Base-by-base conservation (phyloP, 495 filamentous ascomycete species). In the Delitschia confertaspora region DNA sequence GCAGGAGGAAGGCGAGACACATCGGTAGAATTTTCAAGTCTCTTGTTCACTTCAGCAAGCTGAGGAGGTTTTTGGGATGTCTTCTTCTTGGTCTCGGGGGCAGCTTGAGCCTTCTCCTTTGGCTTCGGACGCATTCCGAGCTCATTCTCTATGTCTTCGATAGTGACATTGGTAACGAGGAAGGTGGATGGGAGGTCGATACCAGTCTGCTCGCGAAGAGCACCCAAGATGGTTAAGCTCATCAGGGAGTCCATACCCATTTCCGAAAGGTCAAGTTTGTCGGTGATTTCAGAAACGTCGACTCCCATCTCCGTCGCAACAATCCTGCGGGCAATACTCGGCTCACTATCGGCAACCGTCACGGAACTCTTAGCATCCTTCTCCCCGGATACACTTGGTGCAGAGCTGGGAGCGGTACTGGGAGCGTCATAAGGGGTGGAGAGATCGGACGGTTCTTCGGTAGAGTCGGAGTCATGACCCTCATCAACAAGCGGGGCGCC, bases 231-330 rank as follows among this genome's bases (percentile, higher is more conserved):
- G 32, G 64, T 67, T 55, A 67, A 54, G 50, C 64, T 67, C 64
- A 67, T 65, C 33, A 67, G 54, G 14, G 64, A 67, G 43, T 67
- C 64, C 64, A 67, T 67, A 10, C 64, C 64, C 61, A 67, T 61
- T 48, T 66, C 63, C 20, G 63, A 58, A 17, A 67, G 57, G 25
- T 65, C 63, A 22, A 61, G 60, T 21, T 52, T 40, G 38, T 68
- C 63, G 31, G 60, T 51, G 40, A 69, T 61, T 37, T 69, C 66
- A 31, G 61, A 57, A 24, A 60, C 50, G 31, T 64, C 63, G 22
- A 69, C 60, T 40, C 66, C 66, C 57, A 68, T 67, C 49, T 69
- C 66, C 38, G 62, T 50, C 3, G 66, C 66, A 24, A 69, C 58
- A 23, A 66, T 65, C 45, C 61, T 58, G 17, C 62, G 49, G 6